Base-by-base conservation (phyloP, 306 rosid genomes). In the Sicyos edulis region DNA sequence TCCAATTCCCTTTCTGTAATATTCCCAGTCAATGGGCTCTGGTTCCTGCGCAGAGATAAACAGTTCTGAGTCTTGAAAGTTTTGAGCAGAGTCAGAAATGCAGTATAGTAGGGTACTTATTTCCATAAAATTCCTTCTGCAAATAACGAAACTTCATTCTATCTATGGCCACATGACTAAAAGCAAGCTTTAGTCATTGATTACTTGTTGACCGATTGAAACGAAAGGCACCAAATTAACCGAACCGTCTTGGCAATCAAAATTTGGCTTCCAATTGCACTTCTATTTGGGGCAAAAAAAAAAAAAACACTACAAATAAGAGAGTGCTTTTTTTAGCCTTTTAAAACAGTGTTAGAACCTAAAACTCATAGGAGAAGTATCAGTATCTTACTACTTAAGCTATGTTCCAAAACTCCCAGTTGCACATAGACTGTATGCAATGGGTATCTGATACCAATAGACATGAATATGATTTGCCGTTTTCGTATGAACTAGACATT, bases 21-120 rank as follows among this genome's bases (percentile, higher is more conserved):
- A 86, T 22, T 91, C 99, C 97, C 97, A 95, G 74, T 95, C 90
- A 20, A 95, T 85, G 70, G 99, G 99, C 78, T 91, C 99, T 73
- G 99, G 99, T 76, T 95, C 99, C 99, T 95, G 88, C 81, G 79
- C 2, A 14, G 72, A 64, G 67, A 10, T 50, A 76, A 66, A 71
- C 75, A 10, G 70, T n/a, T 72, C 78, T 60, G 7, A 19, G 12
- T 49, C 29, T 26, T 26, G 2, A 40, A 8, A 74, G 17, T 10
- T 40, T n/a, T 7, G 19, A 6, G 65, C 42, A 17, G 6, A 20
- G 65, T 59, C 37, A 40, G 16, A 13, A 60, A 16, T 29, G 37
- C 10, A 67, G 40, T 2, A 3, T 5, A 66, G 21, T 44, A 21
- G 40, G 24, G 72, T 47, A 3, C 8, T 63, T 63, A 20, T 32